Percentiles rank a stretch among this genome's conserved stretches.
Evolutionary conservation across 2,329 filamentous ascomycete genomes (phyloP).

Genomic region (Ramichloridium luteum): DNA sequence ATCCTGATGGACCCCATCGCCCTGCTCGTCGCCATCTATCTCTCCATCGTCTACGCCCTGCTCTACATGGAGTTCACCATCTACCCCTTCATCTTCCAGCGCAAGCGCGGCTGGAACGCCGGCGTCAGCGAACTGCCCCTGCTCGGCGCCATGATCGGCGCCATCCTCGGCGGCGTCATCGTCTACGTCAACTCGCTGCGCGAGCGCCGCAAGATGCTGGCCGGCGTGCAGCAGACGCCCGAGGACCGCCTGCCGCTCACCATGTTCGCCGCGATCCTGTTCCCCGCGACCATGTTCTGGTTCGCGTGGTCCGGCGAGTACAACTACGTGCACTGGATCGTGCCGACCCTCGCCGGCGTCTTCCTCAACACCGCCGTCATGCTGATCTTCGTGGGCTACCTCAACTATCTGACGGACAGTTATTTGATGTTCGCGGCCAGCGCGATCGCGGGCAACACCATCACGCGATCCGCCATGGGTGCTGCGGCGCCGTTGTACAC

Average conservation of each 20-base stretch:
- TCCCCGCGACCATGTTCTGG: slow-evolving; percentile 24
- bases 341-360: slow-evolving; percentile 33
- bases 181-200: slow-evolving; percentile 31
- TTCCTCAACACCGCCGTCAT: slow-evolving; percentile 31
- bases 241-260: slow-evolving; percentile 30
- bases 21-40: slow-evolving; percentile 40
- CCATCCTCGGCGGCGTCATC: slow-evolving; percentile 32
- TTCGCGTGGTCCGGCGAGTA: slow-evolving; percentile 27
- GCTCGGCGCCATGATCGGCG: slow-evolving; percentile 38
- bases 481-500: slow-evolving; percentile 22
- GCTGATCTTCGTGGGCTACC: slow-evolving; percentile 39
- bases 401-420: slow-evolving; percentile 42
- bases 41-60: slow-evolving; percentile 41
- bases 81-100: slow-evolving; percentile 43
- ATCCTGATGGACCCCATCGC: slow-evolving; percentile 44
- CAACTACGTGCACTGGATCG: slow-evolving; percentile 33
- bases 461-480: slow-evolving; percentile 18
- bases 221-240: slow-evolving; percentile 25
- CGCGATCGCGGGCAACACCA: slow-evolving; percentile 21
- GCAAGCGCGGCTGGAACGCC: slow-evolving; percentile 41
- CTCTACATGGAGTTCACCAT: slow-evolving; percentile 50
- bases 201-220: slow-evolving; percentile 27
- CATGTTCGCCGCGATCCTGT: slow-evolving; percentile 23
- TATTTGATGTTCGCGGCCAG: slow-evolving; percentile 30
- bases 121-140: slow-evolving; percentile 42